Percentiles rank a stretch among this genome's conserved stretches.
phyloP scores from a whole-genome alignment of 768 basidiomycete genomes.

The Tylopilus intermedius region DNA sequence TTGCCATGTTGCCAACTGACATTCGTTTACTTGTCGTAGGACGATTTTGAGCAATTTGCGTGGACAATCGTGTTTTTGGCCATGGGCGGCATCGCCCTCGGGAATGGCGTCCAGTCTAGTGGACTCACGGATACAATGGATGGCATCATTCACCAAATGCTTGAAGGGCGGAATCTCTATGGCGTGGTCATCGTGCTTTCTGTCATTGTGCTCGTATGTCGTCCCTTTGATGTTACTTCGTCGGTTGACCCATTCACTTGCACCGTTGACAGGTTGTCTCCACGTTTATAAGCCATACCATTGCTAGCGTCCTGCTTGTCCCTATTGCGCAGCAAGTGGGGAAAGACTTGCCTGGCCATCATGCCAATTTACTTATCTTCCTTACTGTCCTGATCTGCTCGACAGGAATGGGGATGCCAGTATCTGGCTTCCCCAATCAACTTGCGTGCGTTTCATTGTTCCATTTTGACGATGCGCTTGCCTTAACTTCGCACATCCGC shows the following conservation, averaged over 20 bases:
- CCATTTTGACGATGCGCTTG: neutral
- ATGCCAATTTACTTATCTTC: slow-evolving; percentile 84
- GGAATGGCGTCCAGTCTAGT: slow-evolving; percentile 86
- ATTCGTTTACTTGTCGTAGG: slow-evolving; percentile 39
- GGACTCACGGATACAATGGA: slow-evolving; percentile 83
- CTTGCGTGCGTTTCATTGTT: slow-evolving; percentile 62
- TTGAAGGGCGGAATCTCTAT: slow-evolving; percentile 62
- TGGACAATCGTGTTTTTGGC: slow-evolving; percentile 96
- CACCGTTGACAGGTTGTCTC: slow-evolving; percentile 58
- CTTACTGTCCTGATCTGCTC: slow-evolving; percentile 91
- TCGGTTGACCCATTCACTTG: neutral
- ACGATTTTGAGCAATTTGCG: slow-evolving; percentile 90
- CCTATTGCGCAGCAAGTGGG: slow-evolving; percentile 94
- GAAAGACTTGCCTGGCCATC: slow-evolving; percentile 60
- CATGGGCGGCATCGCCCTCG: slow-evolving; percentile 97
- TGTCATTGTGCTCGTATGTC: slow-evolving; percentile 59
- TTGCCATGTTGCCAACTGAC: neutral
- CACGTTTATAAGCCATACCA: slow-evolving; percentile 97
- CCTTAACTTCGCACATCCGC: neutral
- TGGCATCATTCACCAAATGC: slow-evolving; percentile 48
- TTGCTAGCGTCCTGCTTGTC: slow-evolving; percentile 93
- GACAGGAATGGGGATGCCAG: slow-evolving; percentile 96
- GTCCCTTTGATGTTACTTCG: neutral
- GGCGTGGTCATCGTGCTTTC: slow-evolving; percentile 69
- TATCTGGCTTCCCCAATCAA: slow-evolving; percentile 98